Evolutionary conservation across 345 rosid genomes (phyloP).

Genomic region (Aegle marmelos): DNA sequence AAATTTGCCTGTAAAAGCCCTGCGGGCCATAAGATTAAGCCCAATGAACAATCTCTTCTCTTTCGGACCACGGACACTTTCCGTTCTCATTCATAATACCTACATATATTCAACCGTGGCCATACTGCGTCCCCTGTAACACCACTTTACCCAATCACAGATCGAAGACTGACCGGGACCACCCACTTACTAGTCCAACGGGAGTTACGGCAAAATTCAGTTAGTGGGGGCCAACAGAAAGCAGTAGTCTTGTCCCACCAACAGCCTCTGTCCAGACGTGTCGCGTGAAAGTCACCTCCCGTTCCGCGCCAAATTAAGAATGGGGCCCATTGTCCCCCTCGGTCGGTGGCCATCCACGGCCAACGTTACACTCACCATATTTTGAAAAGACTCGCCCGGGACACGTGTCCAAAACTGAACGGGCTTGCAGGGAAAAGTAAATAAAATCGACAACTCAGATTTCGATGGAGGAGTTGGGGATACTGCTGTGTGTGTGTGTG

Average conservation of each 20-base stretch:
- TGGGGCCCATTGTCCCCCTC: background rate
- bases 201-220: background rate
- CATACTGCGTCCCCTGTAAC: background rate
- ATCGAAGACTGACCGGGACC: background rate
- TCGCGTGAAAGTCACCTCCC: background rate
- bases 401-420: background rate
- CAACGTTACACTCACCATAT: background rate
- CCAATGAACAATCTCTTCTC: background rate
- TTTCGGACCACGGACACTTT: background rate
- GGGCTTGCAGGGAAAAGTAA: background rate
- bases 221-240: background rate
- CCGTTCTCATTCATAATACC: too few species aligned
- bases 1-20: too few species aligned
- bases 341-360: background rate
- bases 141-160: background rate
- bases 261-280: too few species aligned
- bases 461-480: background rate
- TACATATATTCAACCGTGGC: background rate
- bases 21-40: background rate
- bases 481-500: too few species aligned
- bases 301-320: background rate
- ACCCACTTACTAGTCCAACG: background rate
- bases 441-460: background rate
- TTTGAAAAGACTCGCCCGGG: background rate
- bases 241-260: too few species aligned